Evolutionary conservation across 2,329 filamentous ascomycete genomes (phyloP).

Genomic region (Botrytis fragariae): DNA sequence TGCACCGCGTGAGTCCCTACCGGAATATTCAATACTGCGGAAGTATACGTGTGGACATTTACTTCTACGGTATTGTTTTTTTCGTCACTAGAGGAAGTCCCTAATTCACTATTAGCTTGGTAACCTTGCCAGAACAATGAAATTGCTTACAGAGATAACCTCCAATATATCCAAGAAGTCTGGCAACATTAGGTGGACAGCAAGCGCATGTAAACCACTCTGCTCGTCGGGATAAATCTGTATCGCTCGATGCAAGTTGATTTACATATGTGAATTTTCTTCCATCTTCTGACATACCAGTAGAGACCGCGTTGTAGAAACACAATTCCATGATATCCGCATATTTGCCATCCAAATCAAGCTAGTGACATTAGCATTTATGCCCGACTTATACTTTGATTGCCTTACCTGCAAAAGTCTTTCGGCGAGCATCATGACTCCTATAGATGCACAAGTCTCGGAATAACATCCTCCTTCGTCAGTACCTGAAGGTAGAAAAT

Average conservation of each 20-base stretch:
- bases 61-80: conserved; percentile 42
- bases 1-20: conserved; percentile 39
- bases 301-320: conserved; percentile 60
- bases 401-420: conserved; percentile 48
- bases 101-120: not conserved
- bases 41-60: conserved; percentile 56
- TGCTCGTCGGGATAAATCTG: conserved; percentile 48
- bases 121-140: not conserved
- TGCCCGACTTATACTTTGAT: not conserved
- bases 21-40: conserved; percentile 45
- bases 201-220: conserved; percentile 61
- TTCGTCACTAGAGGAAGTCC: conserved; percentile 21
- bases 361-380: conserved; percentile 25
- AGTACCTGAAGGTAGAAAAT: conserved; percentile 56
- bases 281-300: conserved; percentile 55
- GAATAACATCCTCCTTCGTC: conserved; percentile 62
- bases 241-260: conserved; percentile 54
- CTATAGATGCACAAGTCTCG: conserved; percentile 60
- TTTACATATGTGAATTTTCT: conserved; percentile 61
- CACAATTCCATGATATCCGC: conserved; percentile 60
- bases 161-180: conserved; percentile 54
- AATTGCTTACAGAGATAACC: conserved; percentile 53
- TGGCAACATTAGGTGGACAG: conserved; percentile 58
- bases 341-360: conserved; percentile 52
- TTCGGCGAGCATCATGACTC: conserved; percentile 59